Evolutionary conservation across 2,329 filamentous ascomycete genomes (phyloP).

Genomic region (Colletotrichum karsti): DNA sequence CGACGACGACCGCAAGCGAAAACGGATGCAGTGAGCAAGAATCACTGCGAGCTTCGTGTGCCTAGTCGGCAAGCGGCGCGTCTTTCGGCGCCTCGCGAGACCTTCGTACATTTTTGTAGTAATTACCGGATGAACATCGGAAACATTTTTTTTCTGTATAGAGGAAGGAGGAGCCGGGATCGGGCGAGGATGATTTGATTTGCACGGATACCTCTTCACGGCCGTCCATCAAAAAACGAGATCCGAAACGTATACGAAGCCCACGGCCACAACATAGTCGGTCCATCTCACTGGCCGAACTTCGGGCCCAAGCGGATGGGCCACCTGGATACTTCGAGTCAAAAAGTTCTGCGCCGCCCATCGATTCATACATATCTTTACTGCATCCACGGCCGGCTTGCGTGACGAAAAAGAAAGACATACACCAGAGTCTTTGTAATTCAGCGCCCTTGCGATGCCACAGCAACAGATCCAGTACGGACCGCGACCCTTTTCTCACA

Average conservation of each 20-base stretch:
- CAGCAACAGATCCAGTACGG: not conserved
- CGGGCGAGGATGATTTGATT: not conserved
- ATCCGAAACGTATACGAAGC: conserved; percentile 24
- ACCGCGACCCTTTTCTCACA: not conserved
- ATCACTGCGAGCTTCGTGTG: not conserved
- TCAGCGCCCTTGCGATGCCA: not conserved
- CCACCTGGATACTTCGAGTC: not conserved
- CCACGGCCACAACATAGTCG: conserved; percentile 18
- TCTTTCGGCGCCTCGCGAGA: not conserved
- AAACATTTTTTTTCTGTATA: conserved; percentile 17
- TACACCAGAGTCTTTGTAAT: conserved; percentile 1
- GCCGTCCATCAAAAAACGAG: conserved; percentile 2
- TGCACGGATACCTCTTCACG: conserved; percentile 9
- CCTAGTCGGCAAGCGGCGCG: not conserved
- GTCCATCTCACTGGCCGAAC: not conserved
- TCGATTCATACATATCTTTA: not conserved
- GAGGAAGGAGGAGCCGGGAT: not conserved
- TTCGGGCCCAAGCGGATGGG: not conserved
- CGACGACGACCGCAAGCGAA: conserved; percentile 69
- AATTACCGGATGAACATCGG: conserved; percentile 11
- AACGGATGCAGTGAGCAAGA: conserved; percentile 58
- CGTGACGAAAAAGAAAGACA: not conserved
- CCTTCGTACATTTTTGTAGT: conserved; percentile 21
- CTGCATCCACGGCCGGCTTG: conserved; percentile 17
- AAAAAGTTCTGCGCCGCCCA: conserved; percentile 1